A percentile compares a stretch with the other conserved stretches of the same genome.
Conservation (phyloP, 441 rosid species). For the Croton laevigatus region DNA sequence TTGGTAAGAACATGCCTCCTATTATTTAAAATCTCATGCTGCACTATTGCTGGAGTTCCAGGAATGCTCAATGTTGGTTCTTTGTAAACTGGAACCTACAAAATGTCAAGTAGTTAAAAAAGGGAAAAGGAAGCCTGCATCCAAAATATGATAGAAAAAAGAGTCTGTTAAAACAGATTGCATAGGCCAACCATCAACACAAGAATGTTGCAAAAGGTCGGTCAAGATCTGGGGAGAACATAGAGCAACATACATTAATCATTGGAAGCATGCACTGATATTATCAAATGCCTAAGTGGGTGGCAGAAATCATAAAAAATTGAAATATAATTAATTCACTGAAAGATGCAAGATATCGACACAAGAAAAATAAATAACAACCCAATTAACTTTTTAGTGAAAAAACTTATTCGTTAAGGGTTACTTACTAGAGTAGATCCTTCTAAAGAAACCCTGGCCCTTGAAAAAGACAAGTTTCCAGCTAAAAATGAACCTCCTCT, state of each 20-base stretch:
- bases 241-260: background rate
- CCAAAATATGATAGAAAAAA: background rate
- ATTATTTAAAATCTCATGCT: constrained; percentile 93
- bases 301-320: background rate
- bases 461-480: constrained; percentile 94
- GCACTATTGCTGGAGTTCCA: constrained; percentile 90
- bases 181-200: background rate
- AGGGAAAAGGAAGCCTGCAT: background rate
- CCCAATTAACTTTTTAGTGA: background rate
- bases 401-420: constrained; percentile 3
- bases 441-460: constrained; percentile 97
- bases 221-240: background rate
- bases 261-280: background rate
- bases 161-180: background rate
- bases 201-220: background rate
- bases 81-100: constrained; percentile 79
- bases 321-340: background rate
- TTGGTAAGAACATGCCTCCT: constrained; percentile 95
- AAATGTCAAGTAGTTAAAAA: constrained; percentile 17
- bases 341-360: too few species aligned
- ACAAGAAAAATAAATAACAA: background rate
- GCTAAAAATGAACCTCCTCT: constrained; percentile 95
- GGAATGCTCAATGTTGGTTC: constrained; percentile 72
- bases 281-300: background rate
- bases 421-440: constrained; percentile 88